Evolutionary conservation across 1,284 basidiomycete species (phyloP).

Genomic region (Ceratobasidium sp.): DNA sequence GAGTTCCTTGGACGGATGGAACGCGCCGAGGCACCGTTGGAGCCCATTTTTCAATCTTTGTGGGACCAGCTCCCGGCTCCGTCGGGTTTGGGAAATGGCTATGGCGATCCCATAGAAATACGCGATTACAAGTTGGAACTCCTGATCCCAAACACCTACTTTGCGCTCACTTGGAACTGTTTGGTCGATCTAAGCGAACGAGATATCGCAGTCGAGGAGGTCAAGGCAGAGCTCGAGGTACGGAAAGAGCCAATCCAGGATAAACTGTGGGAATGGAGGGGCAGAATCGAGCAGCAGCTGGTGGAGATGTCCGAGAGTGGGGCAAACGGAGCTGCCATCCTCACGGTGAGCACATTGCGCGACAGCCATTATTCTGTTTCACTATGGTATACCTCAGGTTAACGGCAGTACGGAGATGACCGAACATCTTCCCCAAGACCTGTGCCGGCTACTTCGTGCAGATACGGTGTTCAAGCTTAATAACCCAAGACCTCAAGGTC

Average conservation of each 20-base stretch:
- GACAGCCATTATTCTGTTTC: background rate
- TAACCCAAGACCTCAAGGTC: background rate
- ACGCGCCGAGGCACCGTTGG: background rate
- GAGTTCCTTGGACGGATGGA: background rate
- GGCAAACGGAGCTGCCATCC: background rate
- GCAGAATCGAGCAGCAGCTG: background rate
- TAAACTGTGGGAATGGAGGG: constrained; percentile 3
- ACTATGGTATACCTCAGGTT: background rate
- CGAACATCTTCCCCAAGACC: background rate
- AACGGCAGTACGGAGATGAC: background rate
- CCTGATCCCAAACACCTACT: background rate
- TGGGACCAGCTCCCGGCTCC: background rate
- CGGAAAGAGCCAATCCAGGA: background rate
- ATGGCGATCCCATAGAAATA: constrained; percentile 25
- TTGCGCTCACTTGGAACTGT: constrained; percentile 9
- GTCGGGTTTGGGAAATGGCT: background rate
- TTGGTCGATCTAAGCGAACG: background rate
- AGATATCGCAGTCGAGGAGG: background rate
- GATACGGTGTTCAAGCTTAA: constrained; percentile 29
- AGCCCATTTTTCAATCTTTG: background rate
- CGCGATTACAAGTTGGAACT: background rate
- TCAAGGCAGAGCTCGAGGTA: background rate
- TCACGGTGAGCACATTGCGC: no score
- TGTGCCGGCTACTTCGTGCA: constrained; percentile 15
- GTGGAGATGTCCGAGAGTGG: background rate